These are phyloP conservation scores for Pseudoscleropodium purum DNA, from an alignment of 225 moss, liverwort and hornwort species.

Conservation along the genomic window DNA sequence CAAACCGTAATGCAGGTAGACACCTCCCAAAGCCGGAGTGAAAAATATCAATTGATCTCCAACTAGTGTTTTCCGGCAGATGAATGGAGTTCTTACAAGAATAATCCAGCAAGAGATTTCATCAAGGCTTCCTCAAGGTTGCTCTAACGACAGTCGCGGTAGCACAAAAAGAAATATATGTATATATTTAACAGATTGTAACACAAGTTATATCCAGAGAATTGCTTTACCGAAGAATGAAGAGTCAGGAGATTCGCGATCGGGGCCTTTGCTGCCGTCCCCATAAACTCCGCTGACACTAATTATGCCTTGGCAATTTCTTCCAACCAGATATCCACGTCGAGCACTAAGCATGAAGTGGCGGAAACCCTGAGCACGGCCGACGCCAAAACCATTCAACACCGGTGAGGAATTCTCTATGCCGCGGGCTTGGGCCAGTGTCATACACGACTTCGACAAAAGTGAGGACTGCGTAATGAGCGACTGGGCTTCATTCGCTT, in stretches of 20 bases:
- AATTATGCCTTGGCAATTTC: conserved; percentile 2
- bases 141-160: not conserved
- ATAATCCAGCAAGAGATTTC: not conserved
- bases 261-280: conserved; percentile 3
- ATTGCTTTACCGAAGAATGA: conserved; percentile 18
- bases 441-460: not conserved
- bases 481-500: not conserved
- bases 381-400: conserved; percentile 8
- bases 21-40: not conserved
- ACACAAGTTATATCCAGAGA: not conserved
- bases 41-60: not conserved
- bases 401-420: not conserved
- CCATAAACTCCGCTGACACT: conserved; percentile 1
- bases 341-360: conserved; percentile 7
- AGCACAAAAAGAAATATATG: not conserved
- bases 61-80: not conserved
- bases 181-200: not conserved
- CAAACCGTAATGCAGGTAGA: not conserved
- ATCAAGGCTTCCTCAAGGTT: not conserved
- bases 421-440: not conserved
- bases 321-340: conserved; percentile 11
- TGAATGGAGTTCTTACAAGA: not conserved
- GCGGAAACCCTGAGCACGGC: conserved; percentile 1
- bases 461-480: not conserved
- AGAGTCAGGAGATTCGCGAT: conserved; percentile 25